A percentile compares a stretch with the other conserved stretches of the same genome.
These are phyloP conservation scores for Nannochloris sp. DNA, from an alignment of 139 green algal genomes.

Conservation along the genomic window DNA sequence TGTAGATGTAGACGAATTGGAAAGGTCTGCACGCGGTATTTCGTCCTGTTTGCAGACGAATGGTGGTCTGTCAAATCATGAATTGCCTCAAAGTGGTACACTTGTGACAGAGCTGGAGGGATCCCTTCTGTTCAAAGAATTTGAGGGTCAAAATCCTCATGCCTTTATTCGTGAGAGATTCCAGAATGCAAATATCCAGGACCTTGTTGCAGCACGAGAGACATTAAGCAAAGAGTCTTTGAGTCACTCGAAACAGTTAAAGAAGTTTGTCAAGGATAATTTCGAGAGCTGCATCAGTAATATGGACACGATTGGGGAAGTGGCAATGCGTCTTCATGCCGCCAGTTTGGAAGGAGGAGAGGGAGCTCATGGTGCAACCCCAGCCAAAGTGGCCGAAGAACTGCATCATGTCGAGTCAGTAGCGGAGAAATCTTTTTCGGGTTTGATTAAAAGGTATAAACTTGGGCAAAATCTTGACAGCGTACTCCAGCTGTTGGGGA, in stretches of 20 bases:
- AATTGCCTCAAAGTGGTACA: neutral
- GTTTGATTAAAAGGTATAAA: conserved; percentile 42
- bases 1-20: neutral
- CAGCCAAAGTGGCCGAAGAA: conserved; percentile 19
- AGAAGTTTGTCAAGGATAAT: conserved; percentile 79
- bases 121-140: neutral
- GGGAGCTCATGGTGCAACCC: conserved; percentile 26
- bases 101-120: neutral
- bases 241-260: conserved; percentile 67
- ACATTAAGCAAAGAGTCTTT: conserved; percentile 49
- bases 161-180: neutral
- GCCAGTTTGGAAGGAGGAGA: conserved; percentile 25
- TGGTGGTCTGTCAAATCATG: neutral
- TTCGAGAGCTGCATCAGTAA: conserved; percentile 85
- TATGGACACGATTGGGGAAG: conserved; percentile 82
- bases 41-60: neutral
- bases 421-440: conserved; percentile 34
- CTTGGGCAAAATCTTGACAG: conserved; percentile 46
- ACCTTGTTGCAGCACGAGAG: conserved; percentile 51
- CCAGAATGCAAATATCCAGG: neutral
- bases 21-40: neutral
- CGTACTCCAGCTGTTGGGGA: conserved; percentile 44
- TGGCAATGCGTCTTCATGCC: conserved; percentile 46
- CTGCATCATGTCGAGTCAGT: conserved; percentile 30
- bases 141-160: neutral